These are phyloP conservation scores for Dendrocalamus sinicus DNA, from an alignment of 176 grass and related monocot species.

Conservation along the genomic window DNA sequence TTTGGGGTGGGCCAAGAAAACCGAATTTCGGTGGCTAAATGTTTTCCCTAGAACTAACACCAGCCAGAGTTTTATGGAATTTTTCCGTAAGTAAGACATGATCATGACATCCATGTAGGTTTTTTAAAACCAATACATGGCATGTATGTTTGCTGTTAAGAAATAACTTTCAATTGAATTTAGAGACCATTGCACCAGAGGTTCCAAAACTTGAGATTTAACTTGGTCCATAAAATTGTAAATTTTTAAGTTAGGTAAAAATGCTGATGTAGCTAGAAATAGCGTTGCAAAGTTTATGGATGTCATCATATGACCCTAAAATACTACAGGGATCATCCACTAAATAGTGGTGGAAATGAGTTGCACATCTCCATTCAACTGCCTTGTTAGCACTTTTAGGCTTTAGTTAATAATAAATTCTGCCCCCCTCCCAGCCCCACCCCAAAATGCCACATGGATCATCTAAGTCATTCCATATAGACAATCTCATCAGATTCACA, in stretches of 20 bases:
- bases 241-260: constrained; percentile 1
- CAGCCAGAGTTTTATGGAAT: no score
- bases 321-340: not conserved
- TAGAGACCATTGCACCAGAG: not conserved
- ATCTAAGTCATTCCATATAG: not conserved
- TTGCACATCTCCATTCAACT: not conserved
- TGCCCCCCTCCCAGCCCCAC: not conserved
- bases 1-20: no score
- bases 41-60: not conserved
- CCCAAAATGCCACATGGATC: not conserved
- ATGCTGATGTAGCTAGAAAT: constrained; percentile 1
- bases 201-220: not conserved
- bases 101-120: not conserved
- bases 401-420: not conserved
- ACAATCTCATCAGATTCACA: not conserved
- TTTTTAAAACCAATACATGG: not conserved
- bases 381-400: not conserved
- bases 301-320: not conserved
- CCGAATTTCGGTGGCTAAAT: no score
- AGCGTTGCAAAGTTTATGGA: not conserved
- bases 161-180: not conserved
- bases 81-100: not conserved
- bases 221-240: not conserved
- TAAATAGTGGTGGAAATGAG: constrained; percentile 10
- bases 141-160: not conserved